Evolutionary conservation across 345 rosid genomes (phyloP), one percentile per base, ranked within the genome.

Genomic region (Rhodamnia argentea): DNA sequence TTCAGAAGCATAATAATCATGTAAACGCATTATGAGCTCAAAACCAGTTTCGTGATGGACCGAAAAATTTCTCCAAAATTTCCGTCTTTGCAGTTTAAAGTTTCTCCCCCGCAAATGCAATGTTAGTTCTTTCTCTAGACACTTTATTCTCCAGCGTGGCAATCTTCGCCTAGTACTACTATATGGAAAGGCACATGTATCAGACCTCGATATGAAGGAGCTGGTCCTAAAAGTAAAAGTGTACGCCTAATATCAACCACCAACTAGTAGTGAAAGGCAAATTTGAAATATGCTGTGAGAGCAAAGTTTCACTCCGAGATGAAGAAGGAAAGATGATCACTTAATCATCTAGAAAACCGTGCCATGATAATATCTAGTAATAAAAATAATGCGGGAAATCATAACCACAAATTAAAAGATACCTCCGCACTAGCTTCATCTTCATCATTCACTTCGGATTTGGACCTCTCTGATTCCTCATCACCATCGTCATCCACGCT

Each of bases 401-500:
- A 60, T 44, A 50, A 27, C 50, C 27, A 60, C 24, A 84, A 5
- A 70, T 16, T 54, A 57, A 40, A 62, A 70, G 47, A 37, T 18
- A 70, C 83, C 83, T 83, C 84, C 16, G 57, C 84, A 26, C 92
- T 94, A 70, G 90, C 94, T 86, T 90, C 94, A 52, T 90, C 94
- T 84, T 93, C 96, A 83, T 92, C 95, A 74, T 92, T 89, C 89
- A 91, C 96, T 88, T 94, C 97, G 23, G 96, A 94, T 85, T 91
- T 92, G 70, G 96, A 93, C 76, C 86, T 90, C 47, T 94, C 96
- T 23, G 98, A 94, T 76, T 90, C 95, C 85, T 90, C 96, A 85
- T 92, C 93, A 57, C 86, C 94, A 51, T 91, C 94, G 55, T 89
- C 86, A 52, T 87, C 74, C 18, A 52, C 84, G 20, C 86, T 88